Percentiles rank a stretch among this genome's conserved stretches.
Conservation (phyloP, 805 yeast species). For the Sugiyamaella chiloensis region DNA sequence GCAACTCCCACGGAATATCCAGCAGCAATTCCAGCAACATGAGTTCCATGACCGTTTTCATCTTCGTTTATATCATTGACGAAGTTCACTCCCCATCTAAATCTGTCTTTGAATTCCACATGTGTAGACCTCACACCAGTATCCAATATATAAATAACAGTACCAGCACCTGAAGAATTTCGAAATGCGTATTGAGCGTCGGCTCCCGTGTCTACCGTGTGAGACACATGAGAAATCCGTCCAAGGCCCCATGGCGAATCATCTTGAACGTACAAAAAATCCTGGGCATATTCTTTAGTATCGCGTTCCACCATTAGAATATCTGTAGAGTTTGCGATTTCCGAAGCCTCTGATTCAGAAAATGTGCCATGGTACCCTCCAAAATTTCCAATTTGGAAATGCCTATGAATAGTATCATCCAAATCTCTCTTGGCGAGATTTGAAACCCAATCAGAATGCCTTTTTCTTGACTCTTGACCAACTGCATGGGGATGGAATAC, state of each 20-base stretch:
- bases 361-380: constrained; percentile 47
- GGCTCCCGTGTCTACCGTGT: constrained; percentile 58
- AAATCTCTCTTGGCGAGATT: constrained; percentile 4
- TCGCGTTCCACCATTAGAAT: constrained; percentile 67
- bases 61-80: constrained; percentile 74
- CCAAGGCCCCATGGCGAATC: constrained; percentile 96
- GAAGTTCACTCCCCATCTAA: constrained; percentile 79
- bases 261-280: constrained; percentile 58
- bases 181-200: constrained; percentile 74
- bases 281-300: constrained; percentile 62
- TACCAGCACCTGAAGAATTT: constrained; percentile 74
- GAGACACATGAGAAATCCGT: constrained; percentile 77
- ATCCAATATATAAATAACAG: constrained; percentile 83
- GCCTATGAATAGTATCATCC: constrained; percentile 4
- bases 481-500: constrained; percentile 11
- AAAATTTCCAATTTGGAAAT: constrained; percentile 13
- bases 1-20: constrained; percentile 78
- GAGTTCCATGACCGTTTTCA: constrained; percentile 94
- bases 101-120: constrained; percentile 78
- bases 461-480: neutral
- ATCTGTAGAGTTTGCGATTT: constrained; percentile 48
- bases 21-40: constrained; percentile 94
- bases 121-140: constrained; percentile 81
- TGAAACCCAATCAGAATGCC: constrained; percentile 19
- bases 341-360: constrained; percentile 41